Evolutionary conservation across 2,329 filamentous ascomycete genomes (phyloP).

Genomic region (Ophiobolus disseminans): DNA sequence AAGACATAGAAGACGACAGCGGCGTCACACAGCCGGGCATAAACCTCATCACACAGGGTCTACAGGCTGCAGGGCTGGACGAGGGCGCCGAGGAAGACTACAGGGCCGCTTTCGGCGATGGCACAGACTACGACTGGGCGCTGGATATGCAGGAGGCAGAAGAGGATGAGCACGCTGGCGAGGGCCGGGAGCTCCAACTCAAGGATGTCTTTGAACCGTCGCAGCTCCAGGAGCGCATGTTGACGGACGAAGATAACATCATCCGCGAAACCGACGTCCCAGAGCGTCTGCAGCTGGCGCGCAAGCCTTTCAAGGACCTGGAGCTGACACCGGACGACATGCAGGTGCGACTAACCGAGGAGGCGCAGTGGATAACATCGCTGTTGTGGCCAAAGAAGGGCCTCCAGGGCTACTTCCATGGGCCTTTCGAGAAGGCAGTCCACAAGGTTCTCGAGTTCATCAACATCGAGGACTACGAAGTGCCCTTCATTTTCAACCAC

Average conservation of each 20-base stretch:
- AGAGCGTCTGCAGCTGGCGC: constrained; percentile 90
- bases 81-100: constrained; percentile 95
- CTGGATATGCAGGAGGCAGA: constrained; percentile 87
- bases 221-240: constrained; percentile 88
- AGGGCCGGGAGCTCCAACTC: constrained; percentile 85
- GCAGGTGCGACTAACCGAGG: constrained; percentile 70
- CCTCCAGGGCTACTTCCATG: constrained; percentile 72
- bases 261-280: constrained; percentile 90
- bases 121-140: constrained; percentile 95
- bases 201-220: constrained; percentile 99
- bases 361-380: constrained; percentile 89
- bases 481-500: constrained; percentile 97
- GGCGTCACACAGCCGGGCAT: constrained; percentile 85
- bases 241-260: constrained; percentile 92
- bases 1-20: constrained; percentile 84
- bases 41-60: constrained; percentile 70
- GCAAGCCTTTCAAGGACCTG: constrained; percentile 84
- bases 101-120: constrained; percentile 93
- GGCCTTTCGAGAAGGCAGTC: constrained; percentile 86
- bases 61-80: constrained; percentile 85
- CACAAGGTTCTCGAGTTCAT: constrained; percentile 95
- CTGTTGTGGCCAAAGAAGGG: constrained; percentile 89
- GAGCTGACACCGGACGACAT: constrained; percentile 81
- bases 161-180: constrained; percentile 75
- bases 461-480: constrained; percentile 91